Evolutionary conservation across 768 basidiomycete genomes (phyloP), one percentile per base, ranked within the genome.

Genomic region (Trametes cubensis): DNA sequence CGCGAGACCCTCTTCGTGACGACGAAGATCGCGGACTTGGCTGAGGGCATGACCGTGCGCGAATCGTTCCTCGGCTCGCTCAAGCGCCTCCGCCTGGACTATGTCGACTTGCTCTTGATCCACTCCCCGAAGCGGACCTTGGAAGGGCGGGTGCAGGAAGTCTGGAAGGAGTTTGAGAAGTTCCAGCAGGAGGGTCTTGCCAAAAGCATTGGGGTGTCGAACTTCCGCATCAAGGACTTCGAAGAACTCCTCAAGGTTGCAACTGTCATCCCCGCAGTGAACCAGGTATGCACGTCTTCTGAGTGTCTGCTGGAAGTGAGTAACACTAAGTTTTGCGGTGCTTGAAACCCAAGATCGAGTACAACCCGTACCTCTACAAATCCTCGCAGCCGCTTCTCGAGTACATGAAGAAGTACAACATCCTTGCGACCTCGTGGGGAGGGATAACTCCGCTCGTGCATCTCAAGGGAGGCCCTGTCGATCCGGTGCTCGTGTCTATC

Each of bases 291-390:
- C 4, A 5, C 14, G 6, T 5, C 10, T 6, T 10, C 18, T 34
- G 1, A 47, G 65, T 34, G 20, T 4, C 7, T 13, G 17, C 11
- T 20, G 11, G 8, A 8, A 18, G 6, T 7, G 5, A 11, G 40
- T 42, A 7, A 38, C 25, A 20, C 20, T 41, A 30, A 53, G 7
- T 17, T 17, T 4, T 25, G 17, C 13, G 15, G 13, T 21, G 4
- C 2, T 8, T 26, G 23, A 4, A 4, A 21, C 46, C 23, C 20
- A 3, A 50, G 21, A 70, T 85, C 23, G 84, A 86, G 69, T 77
- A 79, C 38, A 84, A 86, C 65, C 83, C 83, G 14, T 81, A 84
- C 69, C 73, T 81, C 34, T 79, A 78, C 66, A 75, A 80, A 63
- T 77, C 76, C 14, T 72, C 81, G 56, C 68, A 73, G 40, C 69